phyloP scores from a whole-genome alignment of 2,329 filamentous ascomycete genomes.

The Fusarium pseudoanthophilum region DNA sequence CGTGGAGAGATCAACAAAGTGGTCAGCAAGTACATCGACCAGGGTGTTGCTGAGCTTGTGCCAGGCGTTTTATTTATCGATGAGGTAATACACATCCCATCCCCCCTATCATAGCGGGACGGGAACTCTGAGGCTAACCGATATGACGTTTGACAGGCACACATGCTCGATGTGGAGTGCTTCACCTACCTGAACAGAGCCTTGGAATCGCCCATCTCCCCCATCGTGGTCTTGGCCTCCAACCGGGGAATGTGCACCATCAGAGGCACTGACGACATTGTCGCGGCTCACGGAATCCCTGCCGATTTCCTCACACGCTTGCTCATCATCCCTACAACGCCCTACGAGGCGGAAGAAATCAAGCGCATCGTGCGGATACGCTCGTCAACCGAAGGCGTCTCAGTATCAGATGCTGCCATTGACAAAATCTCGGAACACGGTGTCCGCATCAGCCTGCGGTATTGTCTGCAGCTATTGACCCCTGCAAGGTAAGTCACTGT shows the following conservation, averaged over 20 bases:
- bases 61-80: slow-evolving; percentile 98
- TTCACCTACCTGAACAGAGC: slow-evolving; percentile 99
- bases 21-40: slow-evolving; percentile 98
- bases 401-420: slow-evolving; percentile 82
- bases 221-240: slow-evolving; percentile 96
- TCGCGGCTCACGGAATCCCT: slow-evolving; percentile 92
- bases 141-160: slow-evolving; percentile 69
- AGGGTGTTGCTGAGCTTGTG: slow-evolving; percentile 97
- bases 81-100: slow-evolving; percentile 70
- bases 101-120: slow-evolving; percentile 24
- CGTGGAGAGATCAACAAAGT: slow-evolving; percentile 98
- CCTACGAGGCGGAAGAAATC: slow-evolving; percentile 89
- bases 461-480: slow-evolving; percentile 90
- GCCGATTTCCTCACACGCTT: slow-evolving; percentile 92
- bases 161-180: slow-evolving; percentile 99
- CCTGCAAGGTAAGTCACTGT: slow-evolving; percentile 72
- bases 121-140: slow-evolving; percentile 38
- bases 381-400: slow-evolving; percentile 81
- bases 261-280: slow-evolving; percentile 83
- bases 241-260: slow-evolving; percentile 96
- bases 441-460: slow-evolving; percentile 88
- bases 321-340: slow-evolving; percentile 93
- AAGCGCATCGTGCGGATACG: slow-evolving; percentile 90
- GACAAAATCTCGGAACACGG: slow-evolving; percentile 89
- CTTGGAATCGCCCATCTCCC: slow-evolving; percentile 93